Evolutionary conservation across 2,329 filamentous ascomycete genomes (phyloP), one percentile per base, ranked within the genome.

Genomic region (Chaetomiaceae sp.): DNA sequence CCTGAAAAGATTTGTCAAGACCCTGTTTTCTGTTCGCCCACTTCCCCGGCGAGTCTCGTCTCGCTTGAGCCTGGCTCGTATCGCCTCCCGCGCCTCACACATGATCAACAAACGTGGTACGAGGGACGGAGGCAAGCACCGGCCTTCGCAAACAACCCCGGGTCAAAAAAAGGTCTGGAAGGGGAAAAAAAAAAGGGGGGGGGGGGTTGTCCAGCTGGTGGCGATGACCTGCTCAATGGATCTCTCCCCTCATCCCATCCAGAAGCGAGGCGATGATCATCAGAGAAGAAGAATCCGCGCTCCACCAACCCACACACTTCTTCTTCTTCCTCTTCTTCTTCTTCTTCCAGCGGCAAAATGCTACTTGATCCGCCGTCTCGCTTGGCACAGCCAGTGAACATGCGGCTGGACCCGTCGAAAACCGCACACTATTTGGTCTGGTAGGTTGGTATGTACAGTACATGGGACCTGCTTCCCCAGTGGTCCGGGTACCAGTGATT

Each of bases 311-410:
- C 25, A n/a, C n/a, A n/a, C n/a, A n/a, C n/a, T n/a, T n/a, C n/a
- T n/a, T n/a, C n/a, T n/a, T n/a, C n/a, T n/a, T n/a, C n/a, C n/a
- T n/a, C n/a, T n/a, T n/a, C n/a, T n/a, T n/a, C 13, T 11, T 8
- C 18, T 37, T 32, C 48, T 43, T 32, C 50, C 43, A 47, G 43
- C 50, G 50, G 50, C 50, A 53, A 53, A 53, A 53, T 53, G 14
- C 43, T 11, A 41, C 34, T n/a, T 11, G 36, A 42, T 36, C 49
- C 30, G 37, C 43, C 21, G 4, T 42, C 11, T 23, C 30, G 21
- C 38, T 14, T 27, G 5, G n/a, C 38, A 38, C 48, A 32, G 14
- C 40, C 30, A 30, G 21, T 6, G 4, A 43, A 21, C 30, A 47
- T 7, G 30, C 21, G 40, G 38, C 38, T 50, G 21, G 32, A 29